Conservation (phyloP, 176 grass and related monocot species). For the Areca catechu region DNA sequence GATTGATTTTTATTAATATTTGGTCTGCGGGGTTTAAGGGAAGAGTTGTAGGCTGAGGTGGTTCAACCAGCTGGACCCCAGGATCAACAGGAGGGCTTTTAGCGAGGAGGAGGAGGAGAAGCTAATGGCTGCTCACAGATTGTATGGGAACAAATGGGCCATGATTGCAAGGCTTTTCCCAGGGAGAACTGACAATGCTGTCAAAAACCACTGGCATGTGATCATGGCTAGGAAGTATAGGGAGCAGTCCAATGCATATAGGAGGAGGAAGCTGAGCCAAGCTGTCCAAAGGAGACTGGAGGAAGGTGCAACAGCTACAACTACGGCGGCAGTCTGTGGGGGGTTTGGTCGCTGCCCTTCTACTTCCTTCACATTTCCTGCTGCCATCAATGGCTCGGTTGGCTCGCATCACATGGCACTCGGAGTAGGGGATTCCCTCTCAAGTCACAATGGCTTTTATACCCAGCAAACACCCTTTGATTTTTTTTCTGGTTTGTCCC, state of each 20-base stretch:
- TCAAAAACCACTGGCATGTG: slow-evolving; percentile 99
- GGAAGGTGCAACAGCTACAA: slow-evolving; percentile 2
- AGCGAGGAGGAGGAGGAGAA: slow-evolving; percentile 82
- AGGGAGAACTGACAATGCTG: slow-evolving; percentile 78
- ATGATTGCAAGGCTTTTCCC: slow-evolving; percentile 86
- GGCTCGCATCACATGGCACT: background rate
- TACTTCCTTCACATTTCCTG: slow-evolving; percentile 3
- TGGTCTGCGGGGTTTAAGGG: slow-evolving; percentile 23
- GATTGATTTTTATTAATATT: no score
- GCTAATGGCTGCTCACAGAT: slow-evolving; percentile 68
- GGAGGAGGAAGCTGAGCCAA: slow-evolving; percentile 75
- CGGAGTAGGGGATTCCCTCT: background rate
- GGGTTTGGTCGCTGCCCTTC: slow-evolving; percentile 3
- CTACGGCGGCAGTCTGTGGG: slow-evolving; percentile 4
- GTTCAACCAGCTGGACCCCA: slow-evolving; percentile 92
- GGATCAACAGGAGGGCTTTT: slow-evolving; percentile 72
- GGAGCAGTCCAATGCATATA: slow-evolving; percentile 64
- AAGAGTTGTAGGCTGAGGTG: slow-evolving; percentile 93
- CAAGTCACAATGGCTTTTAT: background rate
- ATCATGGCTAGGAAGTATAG: slow-evolving; percentile 95
- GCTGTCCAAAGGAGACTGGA: slow-evolving; percentile 51
- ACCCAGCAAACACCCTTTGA: background rate
- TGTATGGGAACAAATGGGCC: slow-evolving; percentile 97
- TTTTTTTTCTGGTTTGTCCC: no score
- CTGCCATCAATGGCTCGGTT: background rate